Conservation (phyloP, 495 filamentous ascomycete species). For the Daldinia concentrica region DNA sequence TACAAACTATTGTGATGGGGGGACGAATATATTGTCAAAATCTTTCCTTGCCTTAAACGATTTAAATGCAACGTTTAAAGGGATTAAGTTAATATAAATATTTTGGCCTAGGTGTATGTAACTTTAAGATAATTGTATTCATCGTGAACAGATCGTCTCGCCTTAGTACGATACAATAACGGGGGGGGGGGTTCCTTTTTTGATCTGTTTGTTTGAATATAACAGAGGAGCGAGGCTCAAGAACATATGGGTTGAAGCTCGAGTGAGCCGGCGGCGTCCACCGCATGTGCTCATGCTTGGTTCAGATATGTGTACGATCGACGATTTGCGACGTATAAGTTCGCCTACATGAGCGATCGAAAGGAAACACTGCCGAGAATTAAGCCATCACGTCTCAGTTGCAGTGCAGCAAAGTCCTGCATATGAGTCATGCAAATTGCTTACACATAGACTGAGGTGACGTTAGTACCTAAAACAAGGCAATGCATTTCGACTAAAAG, state of each 20-base stretch:
- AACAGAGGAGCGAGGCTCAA: not conserved
- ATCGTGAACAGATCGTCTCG: too few relatives aligned
- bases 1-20: not conserved
- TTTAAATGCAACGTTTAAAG: not conserved
- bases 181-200: too few relatives aligned
- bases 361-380: conserved; percentile 18
- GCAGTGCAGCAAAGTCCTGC: conserved; percentile 19
- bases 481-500: not conserved
- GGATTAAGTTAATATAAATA: not conserved
- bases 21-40: not conserved
- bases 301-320: conserved; percentile 10
- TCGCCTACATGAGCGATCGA: not conserved
- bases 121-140: too few relatives aligned
- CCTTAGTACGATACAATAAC: not conserved
- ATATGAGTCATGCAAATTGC: conserved; percentile 38
- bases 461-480: conserved; percentile 23
- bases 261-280: not conserved
- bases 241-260: too few relatives aligned
- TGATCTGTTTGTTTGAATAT: not conserved
- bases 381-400: conserved; percentile 11
- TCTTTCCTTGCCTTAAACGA: not conserved
- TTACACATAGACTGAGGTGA: conserved; percentile 27
- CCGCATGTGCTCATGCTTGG: not conserved
- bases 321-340: conserved; percentile 6
- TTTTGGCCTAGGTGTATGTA: too few relatives aligned